A percentile compares a stretch with the other conserved stretches of the same genome.
Evolutionary conservation across 2,329 filamentous ascomycete genomes (phyloP).

Genomic region (Aspergillus amoenus): DNA sequence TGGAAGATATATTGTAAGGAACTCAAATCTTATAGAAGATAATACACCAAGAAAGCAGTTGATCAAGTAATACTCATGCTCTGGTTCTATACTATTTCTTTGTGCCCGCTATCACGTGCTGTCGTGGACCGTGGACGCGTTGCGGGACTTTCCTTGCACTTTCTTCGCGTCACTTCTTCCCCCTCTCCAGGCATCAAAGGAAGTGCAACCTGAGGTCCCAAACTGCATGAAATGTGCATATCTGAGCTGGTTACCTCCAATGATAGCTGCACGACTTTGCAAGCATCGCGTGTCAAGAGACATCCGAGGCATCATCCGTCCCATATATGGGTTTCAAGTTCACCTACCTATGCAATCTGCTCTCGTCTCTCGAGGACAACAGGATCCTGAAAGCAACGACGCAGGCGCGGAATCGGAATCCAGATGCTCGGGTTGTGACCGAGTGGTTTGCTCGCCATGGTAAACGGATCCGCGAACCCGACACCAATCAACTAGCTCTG

Average conservation of each 20-base stretch:
- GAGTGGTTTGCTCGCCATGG: constrained; percentile 71
- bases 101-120: constrained; percentile 28
- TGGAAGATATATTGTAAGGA: no score
- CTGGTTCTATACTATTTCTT: neutral
- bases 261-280: neutral
- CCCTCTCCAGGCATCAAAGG: neutral
- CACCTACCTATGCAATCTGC: constrained; percentile 68
- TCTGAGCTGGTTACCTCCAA: neutral
- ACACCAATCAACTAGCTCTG: constrained; percentile 62
- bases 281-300: neutral
- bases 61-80: no score
- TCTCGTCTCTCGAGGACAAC: constrained; percentile 64
- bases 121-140: constrained; percentile 34
- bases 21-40: no score
- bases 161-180: neutral
- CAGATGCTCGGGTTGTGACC: constrained; percentile 49
- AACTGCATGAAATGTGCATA: neutral
- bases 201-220: neutral
- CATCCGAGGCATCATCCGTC: neutral
- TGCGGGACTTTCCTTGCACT: constrained; percentile 12
- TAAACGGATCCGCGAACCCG: constrained; percentile 54
- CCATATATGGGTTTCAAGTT: constrained; percentile 55
- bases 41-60: no score
- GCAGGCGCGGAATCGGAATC: constrained; percentile 27
- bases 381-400: constrained; percentile 35